A percentile compares a stretch with the other conserved stretches of the same genome.
Conservation (phyloP, 2,329 filamentous ascomycete species). For the Stachybotrys chartarum region DNA sequence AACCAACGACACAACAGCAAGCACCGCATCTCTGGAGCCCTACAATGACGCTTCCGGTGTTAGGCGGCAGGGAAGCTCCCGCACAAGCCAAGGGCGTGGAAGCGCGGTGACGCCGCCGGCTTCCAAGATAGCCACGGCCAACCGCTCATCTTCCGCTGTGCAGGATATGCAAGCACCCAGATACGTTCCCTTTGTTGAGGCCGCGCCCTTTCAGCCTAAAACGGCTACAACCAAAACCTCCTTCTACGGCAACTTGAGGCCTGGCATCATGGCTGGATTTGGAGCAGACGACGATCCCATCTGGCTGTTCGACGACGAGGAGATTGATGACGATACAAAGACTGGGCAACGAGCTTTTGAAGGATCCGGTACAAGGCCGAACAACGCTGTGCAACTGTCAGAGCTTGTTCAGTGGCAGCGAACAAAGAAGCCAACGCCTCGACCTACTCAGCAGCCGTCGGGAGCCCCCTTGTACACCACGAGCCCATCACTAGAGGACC, state of each 20-base stretch:
- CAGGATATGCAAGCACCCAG: constrained; percentile 7
- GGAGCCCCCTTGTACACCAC: not conserved
- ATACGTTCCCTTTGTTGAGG: constrained; percentile 15
- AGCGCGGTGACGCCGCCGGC: no score
- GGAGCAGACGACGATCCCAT: constrained; percentile 21
- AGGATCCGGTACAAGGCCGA: not conserved
- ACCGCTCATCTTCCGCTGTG: not conserved
- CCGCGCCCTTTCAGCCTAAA: constrained; percentile 15
- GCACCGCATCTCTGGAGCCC: not conserved
- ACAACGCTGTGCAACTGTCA: not conserved
- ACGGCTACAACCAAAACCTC: constrained; percentile 16
- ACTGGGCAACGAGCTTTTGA: no score
- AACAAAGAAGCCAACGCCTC: not conserved
- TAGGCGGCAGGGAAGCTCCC: no score
- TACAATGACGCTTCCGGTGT: not conserved
- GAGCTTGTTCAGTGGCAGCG: not conserved
- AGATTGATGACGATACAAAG: constrained; percentile 9
- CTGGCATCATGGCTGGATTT: constrained; percentile 21
- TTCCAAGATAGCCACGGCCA: no score
- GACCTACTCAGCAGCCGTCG: not conserved
- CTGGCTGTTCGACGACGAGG: constrained; percentile 21
- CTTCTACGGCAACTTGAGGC: constrained; percentile 21
- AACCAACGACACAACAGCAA: not conserved
- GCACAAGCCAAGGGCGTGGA: no score
- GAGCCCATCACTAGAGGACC: not conserved